These are phyloP conservation scores for Boletus sp. DNA, from an alignment of 768 basidiomycete species.

Conservation along the genomic window DNA sequence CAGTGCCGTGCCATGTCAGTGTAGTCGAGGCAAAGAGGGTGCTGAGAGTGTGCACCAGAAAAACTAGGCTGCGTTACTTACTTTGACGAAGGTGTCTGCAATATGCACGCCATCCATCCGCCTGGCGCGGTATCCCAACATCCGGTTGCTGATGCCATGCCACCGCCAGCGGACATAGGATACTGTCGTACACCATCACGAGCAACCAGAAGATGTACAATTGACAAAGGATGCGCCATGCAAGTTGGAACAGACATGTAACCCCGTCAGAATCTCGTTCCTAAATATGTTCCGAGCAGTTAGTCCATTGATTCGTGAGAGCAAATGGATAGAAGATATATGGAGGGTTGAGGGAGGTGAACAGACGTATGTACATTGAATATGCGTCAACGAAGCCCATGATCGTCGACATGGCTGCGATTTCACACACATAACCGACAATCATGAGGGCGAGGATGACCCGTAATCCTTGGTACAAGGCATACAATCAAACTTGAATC, in stretches of 20 bases:
- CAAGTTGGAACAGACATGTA: constrained; percentile 1
- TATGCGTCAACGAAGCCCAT: not conserved
- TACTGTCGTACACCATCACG: constrained; percentile 2
- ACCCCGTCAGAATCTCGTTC: not conserved
- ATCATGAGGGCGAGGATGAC: not conserved
- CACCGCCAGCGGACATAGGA: constrained; percentile 7
- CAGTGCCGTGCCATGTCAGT: too few relatives aligned
- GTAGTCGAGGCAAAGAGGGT: too few relatives aligned
- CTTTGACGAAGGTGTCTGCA: not conserved
- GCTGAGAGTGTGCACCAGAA: not conserved
- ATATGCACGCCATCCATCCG: not conserved
- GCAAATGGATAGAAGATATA: too few relatives aligned
- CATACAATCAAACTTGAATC: not conserved
- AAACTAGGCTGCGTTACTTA: not conserved
- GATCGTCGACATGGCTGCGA: not conserved
- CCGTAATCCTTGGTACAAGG: not conserved
- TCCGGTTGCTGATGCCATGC: not conserved
- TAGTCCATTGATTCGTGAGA: too few relatives aligned
- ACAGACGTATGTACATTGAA: not conserved
- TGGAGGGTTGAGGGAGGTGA: not conserved
- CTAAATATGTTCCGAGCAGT: not conserved
- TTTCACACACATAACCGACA: not conserved
- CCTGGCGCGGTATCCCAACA: not conserved
- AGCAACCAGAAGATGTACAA: constrained; percentile 8
- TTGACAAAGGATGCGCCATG: not conserved